These are phyloP conservation scores for Sparassis latifolia DNA, from an alignment of 1,284 basidiomycete species.

Conservation along the genomic window DNA sequence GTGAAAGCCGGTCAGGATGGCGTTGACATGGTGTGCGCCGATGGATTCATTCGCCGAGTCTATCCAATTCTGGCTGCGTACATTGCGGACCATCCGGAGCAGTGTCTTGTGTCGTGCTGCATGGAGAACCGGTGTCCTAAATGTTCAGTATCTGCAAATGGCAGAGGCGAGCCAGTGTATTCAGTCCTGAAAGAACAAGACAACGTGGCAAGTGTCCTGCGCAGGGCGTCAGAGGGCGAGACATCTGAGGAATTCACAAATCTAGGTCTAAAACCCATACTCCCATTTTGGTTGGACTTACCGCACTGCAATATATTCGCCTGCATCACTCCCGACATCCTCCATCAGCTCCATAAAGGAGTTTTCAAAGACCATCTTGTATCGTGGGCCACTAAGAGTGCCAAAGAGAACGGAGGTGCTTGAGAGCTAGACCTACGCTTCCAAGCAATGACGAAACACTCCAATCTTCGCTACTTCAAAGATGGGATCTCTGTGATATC, in stretches of 20 bases:
- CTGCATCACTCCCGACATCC: constrained; percentile 19
- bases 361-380: constrained; percentile 26
- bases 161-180: constrained; percentile 3
- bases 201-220: constrained; percentile 1
- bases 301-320: constrained; percentile 20
- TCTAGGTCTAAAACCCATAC: constrained; percentile 5
- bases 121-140: constrained; percentile 16
- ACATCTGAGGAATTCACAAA: constrained; percentile 4
- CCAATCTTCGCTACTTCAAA: constrained; percentile 18
- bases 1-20: constrained; percentile 27
- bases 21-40: constrained; percentile 26
- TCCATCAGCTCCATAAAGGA: constrained; percentile 26
- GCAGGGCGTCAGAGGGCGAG: neutral
- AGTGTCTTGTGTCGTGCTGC: constrained; percentile 21
- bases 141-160: constrained; percentile 6
- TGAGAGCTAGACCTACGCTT: constrained; percentile 22
- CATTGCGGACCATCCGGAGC: constrained; percentile 39
- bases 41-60: constrained; percentile 25
- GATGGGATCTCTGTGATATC: constrained; percentile 18
- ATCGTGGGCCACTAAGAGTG: constrained; percentile 13
- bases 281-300: constrained; percentile 20
- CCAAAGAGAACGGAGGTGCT: constrained; percentile 5
- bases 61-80: constrained; percentile 34
- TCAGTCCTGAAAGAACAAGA: constrained; percentile 2
- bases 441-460: constrained; percentile 10